Conservation (phyloP, 805 yeast genomes). For the Yarrowia osloensis region DNA sequence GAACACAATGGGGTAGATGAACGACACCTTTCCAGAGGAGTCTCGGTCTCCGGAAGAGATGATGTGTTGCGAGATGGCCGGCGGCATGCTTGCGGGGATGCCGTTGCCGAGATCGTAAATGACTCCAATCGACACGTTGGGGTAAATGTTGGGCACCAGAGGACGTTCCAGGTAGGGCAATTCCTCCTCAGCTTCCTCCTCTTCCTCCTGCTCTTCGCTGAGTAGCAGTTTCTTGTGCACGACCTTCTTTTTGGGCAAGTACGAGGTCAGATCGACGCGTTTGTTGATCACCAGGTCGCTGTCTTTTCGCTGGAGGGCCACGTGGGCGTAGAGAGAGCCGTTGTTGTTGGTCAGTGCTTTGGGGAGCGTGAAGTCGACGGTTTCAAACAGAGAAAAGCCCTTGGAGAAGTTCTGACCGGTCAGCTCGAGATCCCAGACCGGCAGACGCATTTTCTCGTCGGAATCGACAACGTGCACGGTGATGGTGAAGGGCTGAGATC, state of each 20-base stretch:
- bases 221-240: slow-evolving; percentile 41
- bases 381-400: slow-evolving; percentile 8
- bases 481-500: not conserved
- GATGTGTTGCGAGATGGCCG: slow-evolving; percentile 29
- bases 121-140: slow-evolving; percentile 43
- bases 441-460: not conserved
- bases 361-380: not conserved
- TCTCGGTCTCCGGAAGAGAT: not conserved
- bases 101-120: slow-evolving; percentile 34
- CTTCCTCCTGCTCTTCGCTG: slow-evolving; percentile 36
- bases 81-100: slow-evolving; percentile 18
- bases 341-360: slow-evolving; percentile 33
- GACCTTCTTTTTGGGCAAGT: slow-evolving; percentile 40
- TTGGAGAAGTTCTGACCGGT: not conserved
- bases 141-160: slow-evolving; percentile 45
- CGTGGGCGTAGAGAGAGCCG: slow-evolving; percentile 45
- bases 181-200: slow-evolving; percentile 33
- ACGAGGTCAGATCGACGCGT: slow-evolving; percentile 36
- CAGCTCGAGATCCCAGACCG: slow-evolving; percentile 5
- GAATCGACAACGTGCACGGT: not conserved
- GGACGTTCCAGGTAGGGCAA: slow-evolving; percentile 15
- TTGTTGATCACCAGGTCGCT: slow-evolving; percentile 8
- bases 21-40: slow-evolving; percentile 36
- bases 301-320: slow-evolving; percentile 31
- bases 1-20: slow-evolving; percentile 45